phyloP scores from a whole-genome alignment of 176 grass and related monocot species.

The Cenchrus purpureus region DNA sequence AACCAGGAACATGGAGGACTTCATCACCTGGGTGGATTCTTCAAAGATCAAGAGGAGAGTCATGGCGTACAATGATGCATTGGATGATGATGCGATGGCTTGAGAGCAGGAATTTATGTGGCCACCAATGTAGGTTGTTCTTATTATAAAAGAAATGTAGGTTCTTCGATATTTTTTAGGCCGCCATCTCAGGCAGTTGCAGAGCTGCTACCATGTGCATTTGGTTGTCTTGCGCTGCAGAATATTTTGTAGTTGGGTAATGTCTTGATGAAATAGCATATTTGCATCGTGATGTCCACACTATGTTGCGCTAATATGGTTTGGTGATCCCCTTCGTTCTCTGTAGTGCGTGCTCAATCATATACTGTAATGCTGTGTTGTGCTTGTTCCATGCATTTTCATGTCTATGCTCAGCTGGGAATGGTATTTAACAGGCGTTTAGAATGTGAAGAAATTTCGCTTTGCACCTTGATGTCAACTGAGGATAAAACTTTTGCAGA shows the following conservation, averaged over 20 bases:
- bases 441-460: neutral
- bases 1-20: slow-evolving; percentile 95
- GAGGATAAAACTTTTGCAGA: neutral
- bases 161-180: neutral
- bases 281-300: neutral
- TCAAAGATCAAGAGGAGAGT: slow-evolving; percentile 83
- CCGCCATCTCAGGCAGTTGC: neutral
- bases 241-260: no score
- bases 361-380: no score
- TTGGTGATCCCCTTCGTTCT: neutral
- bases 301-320: neutral
- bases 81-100: slow-evolving; percentile 76
- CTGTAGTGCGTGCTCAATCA: neutral
- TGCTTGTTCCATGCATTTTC: neutral
- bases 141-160: neutral
- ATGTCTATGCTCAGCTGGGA: neutral
- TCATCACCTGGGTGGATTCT: slow-evolving; percentile 88
- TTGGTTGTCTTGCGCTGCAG: neutral
- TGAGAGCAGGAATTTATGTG: slow-evolving; percentile 30
- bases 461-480: neutral
- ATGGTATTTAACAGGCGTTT: neutral
- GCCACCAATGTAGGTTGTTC: neutral
- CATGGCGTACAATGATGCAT: slow-evolving; percentile 63
- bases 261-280: neutral
- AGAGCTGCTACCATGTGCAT: slow-evolving; percentile 11